Evolutionary conservation across 805 yeast genomes (phyloP), one percentile per base, ranked within the genome.

Genomic region (Schizosaccharomyces osmophilus): DNA sequence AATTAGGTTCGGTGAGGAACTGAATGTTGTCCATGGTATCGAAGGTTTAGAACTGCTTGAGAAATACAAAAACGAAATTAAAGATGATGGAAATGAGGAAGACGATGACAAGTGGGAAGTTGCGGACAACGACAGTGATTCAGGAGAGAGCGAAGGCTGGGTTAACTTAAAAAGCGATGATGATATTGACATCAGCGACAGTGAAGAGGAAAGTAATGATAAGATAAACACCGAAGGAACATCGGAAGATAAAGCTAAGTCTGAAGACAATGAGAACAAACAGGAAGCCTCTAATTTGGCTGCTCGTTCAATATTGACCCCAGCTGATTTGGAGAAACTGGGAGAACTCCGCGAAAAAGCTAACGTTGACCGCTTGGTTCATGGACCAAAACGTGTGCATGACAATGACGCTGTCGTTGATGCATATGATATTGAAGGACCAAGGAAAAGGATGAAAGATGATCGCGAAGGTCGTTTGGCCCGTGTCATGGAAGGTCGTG

Each of bases 251-350:
- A 63, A 67, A 45, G 68, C 72, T n/a, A 74, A 70, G 59, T 73
- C 72, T 41, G 76, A 73, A 39, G 70, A 72, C 43, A 71, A 67
- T 11, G 70, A 67, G 8, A 69, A 68, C 9, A 70, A 66, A 19
- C 66, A 61, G 29, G 61, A 62, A 31, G 15, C 17, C 4, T 24
- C 63, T 62, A 15, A 66, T 63, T 81, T 87, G 65, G 84, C 83
- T 48, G 78, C 85, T n/a, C 78, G 81, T 59, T 81, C 85, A 66
- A 84, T 93, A 64, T 78, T 93, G 66, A 93, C 99, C 0, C 98
- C 99, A 26, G 97, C 97, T 0, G 99, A 93, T 75, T 93, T 89
- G 70, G 95, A 95, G 64, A 90, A 90, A 73, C 77, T 93, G 67
- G 90, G 90, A 68, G 96, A 93, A 72, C 78, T 93, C 67, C 80